Evolutionary conservation across 2,329 filamentous ascomycete genomes (phyloP), one percentile per base, ranked within the genome.

Genomic region (Emydomyces testavorans): DNA sequence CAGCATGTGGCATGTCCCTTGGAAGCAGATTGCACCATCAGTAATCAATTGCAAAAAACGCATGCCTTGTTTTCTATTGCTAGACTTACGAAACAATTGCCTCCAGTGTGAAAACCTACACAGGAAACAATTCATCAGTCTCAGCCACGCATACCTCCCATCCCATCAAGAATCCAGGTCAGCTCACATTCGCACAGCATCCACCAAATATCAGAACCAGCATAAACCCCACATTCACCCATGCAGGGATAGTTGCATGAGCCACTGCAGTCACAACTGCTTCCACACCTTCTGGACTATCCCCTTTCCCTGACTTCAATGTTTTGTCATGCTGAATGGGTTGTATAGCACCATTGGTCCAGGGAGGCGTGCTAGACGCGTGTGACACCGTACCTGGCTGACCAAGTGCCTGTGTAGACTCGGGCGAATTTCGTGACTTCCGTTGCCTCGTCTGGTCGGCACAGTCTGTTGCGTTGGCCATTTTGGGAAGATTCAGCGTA

Each of bases 181-280:
- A 28, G 11, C 79, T 67, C 71, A 89, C 89, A 74, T 94, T 94
- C 29, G 86, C 87, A 69, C 89, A 94, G 63, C 88, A 94, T 24
- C 92, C 92, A 44, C 92, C 92, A 65, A 98, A 95, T 51, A 98
- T 96, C 55, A 96, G 76, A 44, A 75, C 75, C 50, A 90, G 74
- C 76, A 93, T 93, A 49, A 75, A 71, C 18, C 74, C 71, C 38
- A 82, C 71, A 49, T 77, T 75, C 31, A 85, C 65, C 75, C 77
- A 82, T 64, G 75, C 74, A 26, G 78, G 76, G 50, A 82, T 34
- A 1, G 60, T 56, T 7, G 62, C 53, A 51, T 64, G 59, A 6
- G 55, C 57, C n/a, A 58, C 57, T 2, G 62, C 63, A 11, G 56
- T 53, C 13, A 54, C 53, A 41, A 67, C 48, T 4, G 11, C 21